These are phyloP conservation scores for Glycyrrhiza uralensis DNA, from an alignment of 306 rosid species.

Conservation along the genomic window DNA sequence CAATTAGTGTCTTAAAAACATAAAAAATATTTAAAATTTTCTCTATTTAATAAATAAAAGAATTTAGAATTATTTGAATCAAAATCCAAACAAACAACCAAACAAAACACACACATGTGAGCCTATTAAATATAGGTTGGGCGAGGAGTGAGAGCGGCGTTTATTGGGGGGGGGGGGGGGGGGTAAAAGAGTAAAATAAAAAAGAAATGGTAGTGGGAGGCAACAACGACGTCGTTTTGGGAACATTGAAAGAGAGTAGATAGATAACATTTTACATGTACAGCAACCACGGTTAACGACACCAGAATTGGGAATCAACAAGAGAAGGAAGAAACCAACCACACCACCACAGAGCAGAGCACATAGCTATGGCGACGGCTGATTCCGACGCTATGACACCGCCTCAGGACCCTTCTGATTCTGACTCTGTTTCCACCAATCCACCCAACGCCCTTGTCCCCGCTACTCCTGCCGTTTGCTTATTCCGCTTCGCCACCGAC, in stretches of 20 bases:
- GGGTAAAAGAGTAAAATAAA: too few species aligned
- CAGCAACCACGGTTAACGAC: neutral
- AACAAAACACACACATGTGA: too few species aligned
- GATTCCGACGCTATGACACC: constrained; percentile 42
- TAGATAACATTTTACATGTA: too few species aligned
- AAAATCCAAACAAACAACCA: too few species aligned
- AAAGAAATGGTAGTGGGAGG: too few species aligned
- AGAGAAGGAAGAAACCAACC: neutral
- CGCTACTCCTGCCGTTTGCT: constrained; percentile 62
- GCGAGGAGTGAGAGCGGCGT: too few species aligned
- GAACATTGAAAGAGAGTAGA: neutral
- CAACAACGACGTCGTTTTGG: neutral
- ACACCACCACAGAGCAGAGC: neutral
- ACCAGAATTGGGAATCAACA: neutral
- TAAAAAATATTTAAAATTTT: too few species aligned
- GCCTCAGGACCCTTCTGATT: constrained; percentile 16
- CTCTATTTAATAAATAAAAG: too few species aligned
- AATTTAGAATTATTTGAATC: too few species aligned
- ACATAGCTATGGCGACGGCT: constrained; percentile 41
- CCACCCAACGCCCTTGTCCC: constrained; percentile 51
- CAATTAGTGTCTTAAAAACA: too few species aligned
- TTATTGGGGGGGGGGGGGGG: too few species aligned
- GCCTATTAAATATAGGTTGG: too few species aligned
- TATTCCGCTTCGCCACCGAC: constrained; percentile 68
- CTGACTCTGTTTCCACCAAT: constrained; percentile 36